A percentile compares a stretch with the other conserved stretches of the same genome.
Conservation (phyloP, 148 eudicot species). For the Polygonum maritimum region DNA sequence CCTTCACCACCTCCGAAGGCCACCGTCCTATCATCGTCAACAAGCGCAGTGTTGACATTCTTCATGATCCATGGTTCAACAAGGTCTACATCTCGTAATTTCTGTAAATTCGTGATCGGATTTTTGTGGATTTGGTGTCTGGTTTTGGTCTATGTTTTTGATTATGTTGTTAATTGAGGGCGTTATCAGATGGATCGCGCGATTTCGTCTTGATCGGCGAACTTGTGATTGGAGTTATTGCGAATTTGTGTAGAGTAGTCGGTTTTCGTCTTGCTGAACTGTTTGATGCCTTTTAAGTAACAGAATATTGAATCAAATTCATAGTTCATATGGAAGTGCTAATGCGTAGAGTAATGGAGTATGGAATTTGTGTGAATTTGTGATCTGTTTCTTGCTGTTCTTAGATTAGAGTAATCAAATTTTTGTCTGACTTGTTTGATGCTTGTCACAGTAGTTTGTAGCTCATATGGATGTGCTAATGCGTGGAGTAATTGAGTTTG, state of each 20-base stretch:
- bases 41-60: conserved; percentile 89
- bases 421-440: too few species aligned
- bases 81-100: conserved; percentile 33
- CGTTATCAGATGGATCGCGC: neutral
- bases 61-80: conserved; percentile 98
- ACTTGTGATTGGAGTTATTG: neutral
- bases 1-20: conserved; percentile 85
- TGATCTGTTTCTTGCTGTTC: neutral
- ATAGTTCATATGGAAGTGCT: neutral
- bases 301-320: neutral
- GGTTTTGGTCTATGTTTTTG: neutral
- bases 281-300: neutral
- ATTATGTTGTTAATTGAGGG: neutral
- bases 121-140: neutral
- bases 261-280: neutral
- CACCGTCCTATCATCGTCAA: conserved; percentile 78
- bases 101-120: neutral
- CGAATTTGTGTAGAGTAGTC: neutral
- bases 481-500: too few species aligned
- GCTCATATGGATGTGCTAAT: too few species aligned
- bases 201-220: neutral
- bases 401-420: neutral
- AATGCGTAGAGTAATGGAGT: neutral
- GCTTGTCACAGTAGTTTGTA: too few species aligned
- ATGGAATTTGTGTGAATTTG: neutral